Evolutionary conservation across 2,329 filamentous ascomycete species (phyloP).

Genomic region (Aspergillus neoniger): DNA sequence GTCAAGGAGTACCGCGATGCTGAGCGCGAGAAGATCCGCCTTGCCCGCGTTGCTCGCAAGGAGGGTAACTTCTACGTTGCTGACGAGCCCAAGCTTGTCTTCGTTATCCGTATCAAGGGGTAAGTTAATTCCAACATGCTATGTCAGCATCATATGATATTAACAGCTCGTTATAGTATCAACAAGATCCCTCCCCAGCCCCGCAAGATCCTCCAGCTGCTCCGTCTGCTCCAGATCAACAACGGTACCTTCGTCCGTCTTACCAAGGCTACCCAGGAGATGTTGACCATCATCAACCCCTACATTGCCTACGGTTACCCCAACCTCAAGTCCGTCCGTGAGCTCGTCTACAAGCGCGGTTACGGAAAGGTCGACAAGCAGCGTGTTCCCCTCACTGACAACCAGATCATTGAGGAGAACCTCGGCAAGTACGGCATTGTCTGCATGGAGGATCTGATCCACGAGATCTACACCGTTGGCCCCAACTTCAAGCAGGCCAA

Average conservation of each 20-base stretch:
- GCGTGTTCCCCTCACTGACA: slow-evolving; percentile 94
- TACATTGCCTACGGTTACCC: slow-evolving; percentile 99
- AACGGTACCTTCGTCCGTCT: slow-evolving; percentile 97
- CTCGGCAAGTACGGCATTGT: slow-evolving; percentile 98
- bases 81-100: slow-evolving; percentile 93
- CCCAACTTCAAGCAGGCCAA: slow-evolving; percentile 99
- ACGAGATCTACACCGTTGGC: slow-evolving; percentile 98
- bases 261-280: slow-evolving; percentile 96
- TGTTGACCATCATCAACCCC: slow-evolving; percentile 97
- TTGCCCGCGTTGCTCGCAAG: slow-evolving; percentile 84
- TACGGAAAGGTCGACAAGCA: slow-evolving; percentile 99
- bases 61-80: slow-evolving; percentile 92
- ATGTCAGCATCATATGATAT: neutral
- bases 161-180: slow-evolving; percentile 69
- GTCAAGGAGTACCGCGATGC: slow-evolving; percentile 98
- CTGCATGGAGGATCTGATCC: slow-evolving; percentile 98
- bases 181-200: slow-evolving; percentile 99
- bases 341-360: slow-evolving; percentile 99
- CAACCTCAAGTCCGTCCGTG: slow-evolving; percentile 98
- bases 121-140: slow-evolving; percentile 43
- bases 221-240: slow-evolving; percentile 99
- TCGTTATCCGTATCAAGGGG: slow-evolving; percentile 99
- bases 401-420: slow-evolving; percentile 93
- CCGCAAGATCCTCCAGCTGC: slow-evolving; percentile 99
- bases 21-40: slow-evolving; percentile 97